These are phyloP conservation scores for Coniferiporia sulphurascens DNA, from an alignment of 1,284 basidiomycete genomes.

Conservation along the genomic window DNA sequence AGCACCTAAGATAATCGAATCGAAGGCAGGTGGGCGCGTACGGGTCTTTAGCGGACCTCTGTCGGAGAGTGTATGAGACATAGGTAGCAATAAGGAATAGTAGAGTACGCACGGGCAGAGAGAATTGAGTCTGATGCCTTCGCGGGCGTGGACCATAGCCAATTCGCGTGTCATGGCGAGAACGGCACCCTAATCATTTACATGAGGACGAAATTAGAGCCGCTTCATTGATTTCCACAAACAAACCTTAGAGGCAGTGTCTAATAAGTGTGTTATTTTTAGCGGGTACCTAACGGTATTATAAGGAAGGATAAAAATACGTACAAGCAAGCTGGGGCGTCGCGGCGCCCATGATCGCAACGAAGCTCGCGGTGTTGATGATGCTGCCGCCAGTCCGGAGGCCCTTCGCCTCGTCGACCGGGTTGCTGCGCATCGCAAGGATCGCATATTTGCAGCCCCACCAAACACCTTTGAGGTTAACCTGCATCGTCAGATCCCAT, in stretches of 20 bases:
- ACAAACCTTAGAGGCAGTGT: constrained; percentile 80
- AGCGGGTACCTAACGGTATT: not conserved
- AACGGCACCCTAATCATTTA: constrained; percentile 72
- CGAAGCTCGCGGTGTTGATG: constrained; percentile 97
- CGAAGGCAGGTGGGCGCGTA: constrained; percentile 34
- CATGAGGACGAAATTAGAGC: not conserved
- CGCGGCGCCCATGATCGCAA: constrained; percentile 89
- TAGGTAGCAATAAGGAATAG: constrained; percentile 4
- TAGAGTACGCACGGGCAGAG: constrained; percentile 79
- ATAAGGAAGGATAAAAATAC: constrained; percentile 27
- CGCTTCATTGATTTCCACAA: not conserved
- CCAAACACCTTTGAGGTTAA: constrained; percentile 98
- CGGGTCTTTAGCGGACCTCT: constrained; percentile 91
- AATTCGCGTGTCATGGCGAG: constrained; percentile 97
- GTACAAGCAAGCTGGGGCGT: constrained; percentile 94
- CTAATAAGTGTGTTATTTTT: constrained; percentile 33
- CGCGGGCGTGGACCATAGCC: constrained; percentile 94
- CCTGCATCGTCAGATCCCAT: constrained; percentile 91
- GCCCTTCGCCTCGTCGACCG: constrained; percentile 74
- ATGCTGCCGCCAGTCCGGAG: constrained; percentile 86
- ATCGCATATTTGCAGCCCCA: constrained; percentile 98
- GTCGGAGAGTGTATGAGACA: constrained; percentile 12
- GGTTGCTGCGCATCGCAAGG: constrained; percentile 90
- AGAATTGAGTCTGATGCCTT: constrained; percentile 93
- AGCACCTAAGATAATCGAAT: not conserved